These are phyloP conservation scores for Panaeolus cyanescens DNA, from an alignment of 768 basidiomycete species.

Conservation along the genomic window DNA sequence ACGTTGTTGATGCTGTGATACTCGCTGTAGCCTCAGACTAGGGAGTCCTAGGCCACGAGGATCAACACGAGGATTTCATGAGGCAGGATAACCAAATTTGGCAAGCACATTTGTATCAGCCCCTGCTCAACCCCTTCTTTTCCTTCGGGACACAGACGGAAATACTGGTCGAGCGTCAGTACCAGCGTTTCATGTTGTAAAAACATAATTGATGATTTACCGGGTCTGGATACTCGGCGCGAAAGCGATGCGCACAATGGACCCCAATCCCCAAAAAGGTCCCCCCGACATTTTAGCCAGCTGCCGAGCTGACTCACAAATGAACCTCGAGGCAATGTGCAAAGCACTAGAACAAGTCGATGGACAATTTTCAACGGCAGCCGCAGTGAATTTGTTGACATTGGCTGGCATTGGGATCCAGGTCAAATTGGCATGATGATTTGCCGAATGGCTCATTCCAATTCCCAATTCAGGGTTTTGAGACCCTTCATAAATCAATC, in stretches of 20 bases:
- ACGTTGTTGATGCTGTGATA: not conserved
- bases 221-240: not conserved
- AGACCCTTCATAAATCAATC: not conserved
- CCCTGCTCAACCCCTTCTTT: slow-evolving; percentile 1
- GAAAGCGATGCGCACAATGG: slow-evolving; percentile 1
- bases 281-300: not conserved
- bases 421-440: not conserved
- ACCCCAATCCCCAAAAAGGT: not conserved
- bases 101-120: slow-evolving; percentile 1
- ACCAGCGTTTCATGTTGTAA: not conserved
- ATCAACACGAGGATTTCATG: slow-evolving; percentile 3
- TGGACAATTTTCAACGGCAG: not conserved
- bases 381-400: not conserved
- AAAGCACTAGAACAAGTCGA: not conserved
- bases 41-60: not conserved
- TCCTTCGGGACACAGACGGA: not conserved
- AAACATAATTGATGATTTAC: not conserved
- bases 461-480: not conserved
- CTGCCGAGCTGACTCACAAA: not conserved
- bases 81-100: slow-evolving; percentile 1
- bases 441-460: not conserved
- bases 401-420: not conserved
- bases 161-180: not conserved
- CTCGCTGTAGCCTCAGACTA: not conserved
- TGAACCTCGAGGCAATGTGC: not conserved